Conservation (phyloP, 2,329 filamentous ascomycete genomes). For the Cladobotryum protrusum region DNA sequence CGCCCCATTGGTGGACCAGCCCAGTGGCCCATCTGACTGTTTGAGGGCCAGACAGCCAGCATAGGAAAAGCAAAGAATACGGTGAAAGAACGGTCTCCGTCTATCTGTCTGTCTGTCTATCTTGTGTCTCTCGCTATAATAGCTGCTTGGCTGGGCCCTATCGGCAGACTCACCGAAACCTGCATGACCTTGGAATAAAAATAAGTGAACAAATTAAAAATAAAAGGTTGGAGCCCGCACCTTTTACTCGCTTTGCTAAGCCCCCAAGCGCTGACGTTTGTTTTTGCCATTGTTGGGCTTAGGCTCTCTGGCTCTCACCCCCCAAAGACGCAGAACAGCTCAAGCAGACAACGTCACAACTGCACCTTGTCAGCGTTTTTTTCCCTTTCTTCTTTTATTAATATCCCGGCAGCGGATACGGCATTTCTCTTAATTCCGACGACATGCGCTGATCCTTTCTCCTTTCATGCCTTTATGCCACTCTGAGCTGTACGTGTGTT, state of each 20-base stretch:
- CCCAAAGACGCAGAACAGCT: background rate
- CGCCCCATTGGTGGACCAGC: too few relatives aligned
- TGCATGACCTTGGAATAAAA: slow-evolving; percentile 2
- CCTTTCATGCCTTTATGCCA: background rate
- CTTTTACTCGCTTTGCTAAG: slow-evolving; percentile 3
- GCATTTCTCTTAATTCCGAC: background rate
- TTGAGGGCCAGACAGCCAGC: too few relatives aligned
- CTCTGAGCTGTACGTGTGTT: too few relatives aligned
- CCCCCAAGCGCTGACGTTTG: slow-evolving; percentile 11
- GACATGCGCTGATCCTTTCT: background rate
- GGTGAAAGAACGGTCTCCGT: too few relatives aligned
- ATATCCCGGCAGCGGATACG: background rate
- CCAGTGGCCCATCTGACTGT: too few relatives aligned
- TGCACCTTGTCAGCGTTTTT: too few relatives aligned
- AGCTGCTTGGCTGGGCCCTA: too few relatives aligned
- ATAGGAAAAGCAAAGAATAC: too few relatives aligned
- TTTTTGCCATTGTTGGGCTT: slow-evolving; percentile 1
- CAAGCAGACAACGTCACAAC: background rate
- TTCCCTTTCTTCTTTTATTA: background rate
- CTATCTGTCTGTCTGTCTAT: too few relatives aligned
- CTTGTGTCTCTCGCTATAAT: too few relatives aligned
- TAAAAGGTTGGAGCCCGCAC: background rate
- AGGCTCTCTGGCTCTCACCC: background rate
- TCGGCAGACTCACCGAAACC: too few relatives aligned
- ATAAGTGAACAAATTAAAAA: background rate